Base-by-base conservation (phyloP, 1,139 yeast species). In the Nakaseomyces sp. region DNA sequence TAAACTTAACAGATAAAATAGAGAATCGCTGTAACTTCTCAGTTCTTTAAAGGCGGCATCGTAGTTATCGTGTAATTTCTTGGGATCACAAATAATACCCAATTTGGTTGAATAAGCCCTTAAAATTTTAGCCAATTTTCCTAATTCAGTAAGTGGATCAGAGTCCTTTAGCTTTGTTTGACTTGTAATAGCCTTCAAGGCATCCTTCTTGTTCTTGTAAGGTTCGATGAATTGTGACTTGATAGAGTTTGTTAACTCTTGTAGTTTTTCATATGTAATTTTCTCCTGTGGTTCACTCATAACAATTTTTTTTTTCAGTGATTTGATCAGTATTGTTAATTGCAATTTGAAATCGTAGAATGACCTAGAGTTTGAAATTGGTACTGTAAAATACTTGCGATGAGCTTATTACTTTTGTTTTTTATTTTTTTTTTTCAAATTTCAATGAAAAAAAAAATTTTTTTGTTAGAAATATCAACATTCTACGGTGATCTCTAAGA, bases 21-120 rank as follows among this genome's bases (percentile, higher is more conserved):
- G 66, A 3, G 70, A 44, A 38, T 74, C 75, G 5, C 75, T 66
- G 35, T 76, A 62, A 35, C 74, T 74, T 47, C 71, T 73, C 9
- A 80, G 52, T 30, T 83, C 79, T 24, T 65, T 67, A 50, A 64
- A 71, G 1, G 83, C 81, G 0, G 86, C 77, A 13, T 64, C 69
- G 40, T 65, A 55, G 50, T 57, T 58, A 15, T 46, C 47, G 12
- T 45, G 44, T 19, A 58, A 50, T 30, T 54, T 59, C 7, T 50
- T 55, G 1, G 88, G 84, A 53, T 79, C 77, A 63, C 79, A 81
- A 1, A 86, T 74, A 33, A 86, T 77, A 5, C 94, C 95, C 3
- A 83, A 69, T 60, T 84, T 85, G 3, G 95, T 85, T 1, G 82
- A 71, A 59, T 84, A 89, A 1, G 95, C 91, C 60, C 73, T 78